Conservation (phyloP, 352 stramenopile genomes). For the Globisporangium heterothallicum region DNA sequence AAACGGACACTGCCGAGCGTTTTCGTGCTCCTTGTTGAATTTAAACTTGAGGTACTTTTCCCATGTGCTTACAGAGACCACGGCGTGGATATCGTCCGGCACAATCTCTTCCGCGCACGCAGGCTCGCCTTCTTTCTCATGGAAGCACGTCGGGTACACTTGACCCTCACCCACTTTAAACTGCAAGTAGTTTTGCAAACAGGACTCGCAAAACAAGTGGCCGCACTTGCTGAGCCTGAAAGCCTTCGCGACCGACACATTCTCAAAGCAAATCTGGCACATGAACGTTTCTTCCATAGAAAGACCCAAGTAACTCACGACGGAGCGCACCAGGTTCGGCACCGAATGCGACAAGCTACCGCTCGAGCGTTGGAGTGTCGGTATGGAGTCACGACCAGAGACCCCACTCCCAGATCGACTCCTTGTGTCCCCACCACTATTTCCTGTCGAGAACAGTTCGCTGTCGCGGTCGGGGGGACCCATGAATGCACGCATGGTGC, state of each 20-base stretch:
- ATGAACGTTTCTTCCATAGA: conserved; percentile 66
- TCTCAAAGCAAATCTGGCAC: conserved; percentile 79
- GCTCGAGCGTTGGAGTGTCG: conserved; percentile 8
- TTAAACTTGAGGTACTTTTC: conserved; percentile 80
- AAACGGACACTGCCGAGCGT: conserved; percentile 53
- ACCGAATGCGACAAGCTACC: conserved; percentile 21
- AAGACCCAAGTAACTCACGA: conserved; percentile 46
- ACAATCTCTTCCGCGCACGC: conserved; percentile 38
- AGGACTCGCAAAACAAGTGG: conserved; percentile 57
- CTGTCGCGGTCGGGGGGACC: conserved; percentile 19
- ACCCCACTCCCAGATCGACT: conserved; percentile 1
- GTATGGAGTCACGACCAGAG: conserved; percentile 7
- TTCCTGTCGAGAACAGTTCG: conserved; percentile 6
- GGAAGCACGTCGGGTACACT: conserved; percentile 73
- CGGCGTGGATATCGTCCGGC: conserved; percentile 34
- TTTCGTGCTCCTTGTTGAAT: conserved; percentile 75
- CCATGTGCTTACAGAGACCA: conserved; percentile 49
- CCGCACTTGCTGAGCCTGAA: conserved; percentile 39
- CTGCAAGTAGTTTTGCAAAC: conserved; percentile 57
- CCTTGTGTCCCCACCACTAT: background rate
- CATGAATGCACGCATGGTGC: conserved; percentile 21
- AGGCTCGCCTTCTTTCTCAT: conserved; percentile 21
- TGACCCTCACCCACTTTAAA: conserved; percentile 68
- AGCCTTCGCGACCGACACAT: conserved; percentile 27
- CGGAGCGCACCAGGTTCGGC: conserved; percentile 42